Conservation (phyloP, 345 rosid genomes). For the Syzygium aromaticum region DNA sequence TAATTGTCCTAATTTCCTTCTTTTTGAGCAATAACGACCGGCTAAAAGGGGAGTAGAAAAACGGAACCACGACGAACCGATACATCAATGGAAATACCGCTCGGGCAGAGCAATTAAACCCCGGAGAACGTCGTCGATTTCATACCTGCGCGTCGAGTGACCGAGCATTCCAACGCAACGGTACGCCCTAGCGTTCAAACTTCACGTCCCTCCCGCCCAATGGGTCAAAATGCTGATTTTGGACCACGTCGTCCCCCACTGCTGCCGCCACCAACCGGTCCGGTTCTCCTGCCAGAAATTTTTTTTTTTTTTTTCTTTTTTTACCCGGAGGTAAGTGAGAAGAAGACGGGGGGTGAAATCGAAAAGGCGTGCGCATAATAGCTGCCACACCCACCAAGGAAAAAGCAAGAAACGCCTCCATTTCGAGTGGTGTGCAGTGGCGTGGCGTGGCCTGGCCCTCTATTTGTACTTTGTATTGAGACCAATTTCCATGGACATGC, state of each 20-base stretch:
- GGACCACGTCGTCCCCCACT: not conserved
- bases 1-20: not conserved
- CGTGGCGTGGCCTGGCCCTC: not conserved
- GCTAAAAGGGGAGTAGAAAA: not conserved
- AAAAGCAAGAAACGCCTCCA: not conserved
- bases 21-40: fast-evolving
- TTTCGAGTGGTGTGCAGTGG: not conserved
- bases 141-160: not conserved
- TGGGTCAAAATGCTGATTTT: not conserved
- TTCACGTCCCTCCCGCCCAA: not conserved
- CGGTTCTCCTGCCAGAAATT: not conserved
- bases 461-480: not conserved
- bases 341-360: not conserved
- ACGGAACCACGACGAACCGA: fast-evolving
- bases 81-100: not conserved
- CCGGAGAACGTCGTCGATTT: not conserved
- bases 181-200: not conserved
- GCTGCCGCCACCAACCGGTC: not conserved
- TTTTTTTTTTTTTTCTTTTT: too few relatives aligned
- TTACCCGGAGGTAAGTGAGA: not conserved
- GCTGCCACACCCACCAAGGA: not conserved
- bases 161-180: not conserved
- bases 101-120: not conserved
- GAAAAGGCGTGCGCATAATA: not conserved
- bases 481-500: not conserved